A percentile compares a stretch with the other conserved stretches of the same genome.
phyloP scores from a whole-genome alignment of 2,329 filamentous ascomycete genomes.

The Colletotrichum trifolii region DNA sequence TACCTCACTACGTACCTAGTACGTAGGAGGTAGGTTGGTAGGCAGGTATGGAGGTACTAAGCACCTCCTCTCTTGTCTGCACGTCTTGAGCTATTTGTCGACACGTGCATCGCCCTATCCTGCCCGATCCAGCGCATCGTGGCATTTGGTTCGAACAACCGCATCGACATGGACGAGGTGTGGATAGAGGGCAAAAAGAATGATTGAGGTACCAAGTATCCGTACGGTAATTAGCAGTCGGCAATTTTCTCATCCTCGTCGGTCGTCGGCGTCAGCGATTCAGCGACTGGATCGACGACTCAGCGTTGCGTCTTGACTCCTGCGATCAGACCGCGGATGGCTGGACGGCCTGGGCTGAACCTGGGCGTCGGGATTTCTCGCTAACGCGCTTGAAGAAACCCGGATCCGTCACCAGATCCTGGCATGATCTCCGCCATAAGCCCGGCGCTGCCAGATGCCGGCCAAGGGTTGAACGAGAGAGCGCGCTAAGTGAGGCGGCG shows the following conservation, averaged over 20 bases:
- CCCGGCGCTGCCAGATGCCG: conserved; percentile 30
- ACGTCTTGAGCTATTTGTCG: conserved; percentile 17
- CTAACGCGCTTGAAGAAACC: conserved; percentile 30
- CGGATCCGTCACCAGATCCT: conserved; percentile 35
- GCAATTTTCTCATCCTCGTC: neutral
- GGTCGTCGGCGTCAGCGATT: conserved; percentile 29
- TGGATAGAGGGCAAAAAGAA: conserved; percentile 20
- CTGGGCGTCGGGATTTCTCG: conserved; percentile 35
- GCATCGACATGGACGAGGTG: conserved; percentile 19
- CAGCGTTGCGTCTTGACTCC: neutral
- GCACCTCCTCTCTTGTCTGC: neutral
- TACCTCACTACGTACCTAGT: neutral
- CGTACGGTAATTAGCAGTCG: neutral
- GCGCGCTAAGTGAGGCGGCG: conserved; percentile 17
- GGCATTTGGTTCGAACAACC: conserved; percentile 7
- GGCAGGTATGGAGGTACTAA: neutral
- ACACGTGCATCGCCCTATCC: conserved; percentile 17
- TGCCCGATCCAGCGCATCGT: conserved; percentile 17
- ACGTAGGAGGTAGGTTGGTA: too few species aligned
- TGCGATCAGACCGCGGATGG: conserved; percentile 2
- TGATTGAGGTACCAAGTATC: conserved; percentile 1
- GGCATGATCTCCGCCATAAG: conserved; percentile 32
- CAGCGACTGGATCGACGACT: conserved; percentile 25
- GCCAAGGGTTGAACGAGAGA: conserved; percentile 11
- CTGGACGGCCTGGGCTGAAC: conserved; percentile 31